These are phyloP conservation scores for Nidularia sp. DNA, from an alignment of 768 basidiomycete species.

Conservation along the genomic window DNA sequence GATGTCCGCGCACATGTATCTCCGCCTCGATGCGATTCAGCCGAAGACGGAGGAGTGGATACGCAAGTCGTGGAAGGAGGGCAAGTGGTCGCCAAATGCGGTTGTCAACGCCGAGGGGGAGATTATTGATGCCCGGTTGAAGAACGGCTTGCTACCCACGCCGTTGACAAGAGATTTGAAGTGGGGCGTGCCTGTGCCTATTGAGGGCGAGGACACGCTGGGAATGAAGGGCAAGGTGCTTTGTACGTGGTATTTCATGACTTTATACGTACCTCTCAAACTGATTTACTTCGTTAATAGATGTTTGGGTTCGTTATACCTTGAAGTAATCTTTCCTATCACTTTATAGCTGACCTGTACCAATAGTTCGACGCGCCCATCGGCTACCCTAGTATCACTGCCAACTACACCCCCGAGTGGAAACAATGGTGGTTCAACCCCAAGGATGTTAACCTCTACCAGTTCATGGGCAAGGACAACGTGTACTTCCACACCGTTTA, in stretches of 20 bases:
- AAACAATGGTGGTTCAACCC: slow-evolving; percentile 96
- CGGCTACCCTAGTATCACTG: slow-evolving; percentile 96
- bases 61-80: slow-evolving; percentile 67
- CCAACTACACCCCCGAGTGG: slow-evolving; percentile 93
- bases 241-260: slow-evolving; percentile 52
- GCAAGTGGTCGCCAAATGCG: slow-evolving; percentile 91
- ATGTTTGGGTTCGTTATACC: slow-evolving; percentile 79
- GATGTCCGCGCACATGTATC: slow-evolving; percentile 87
- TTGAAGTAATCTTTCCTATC: too few species aligned
- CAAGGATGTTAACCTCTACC: slow-evolving; percentile 84
- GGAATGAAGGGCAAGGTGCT: slow-evolving; percentile 94
- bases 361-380: slow-evolving; percentile 93
- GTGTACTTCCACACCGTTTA: slow-evolving; percentile 98
- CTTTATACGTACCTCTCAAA: slow-evolving; percentile 3
- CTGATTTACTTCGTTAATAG: slow-evolving; percentile 28
- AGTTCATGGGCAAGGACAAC: slow-evolving; percentile 99
- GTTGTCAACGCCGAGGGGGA: slow-evolving; percentile 87
- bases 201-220: slow-evolving; percentile 67
- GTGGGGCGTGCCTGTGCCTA: slow-evolving; percentile 95
- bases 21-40: slow-evolving; percentile 82
- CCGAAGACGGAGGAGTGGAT: slow-evolving; percentile 86
- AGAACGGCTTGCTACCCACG: slow-evolving; percentile 79
- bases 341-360: too few species aligned
- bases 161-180: slow-evolving; percentile 91
- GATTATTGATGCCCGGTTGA: slow-evolving; percentile 85